Evolutionary conservation across 1,139 yeast genomes (phyloP).

Genomic region (Saccharomycopsis crataegensis): DNA sequence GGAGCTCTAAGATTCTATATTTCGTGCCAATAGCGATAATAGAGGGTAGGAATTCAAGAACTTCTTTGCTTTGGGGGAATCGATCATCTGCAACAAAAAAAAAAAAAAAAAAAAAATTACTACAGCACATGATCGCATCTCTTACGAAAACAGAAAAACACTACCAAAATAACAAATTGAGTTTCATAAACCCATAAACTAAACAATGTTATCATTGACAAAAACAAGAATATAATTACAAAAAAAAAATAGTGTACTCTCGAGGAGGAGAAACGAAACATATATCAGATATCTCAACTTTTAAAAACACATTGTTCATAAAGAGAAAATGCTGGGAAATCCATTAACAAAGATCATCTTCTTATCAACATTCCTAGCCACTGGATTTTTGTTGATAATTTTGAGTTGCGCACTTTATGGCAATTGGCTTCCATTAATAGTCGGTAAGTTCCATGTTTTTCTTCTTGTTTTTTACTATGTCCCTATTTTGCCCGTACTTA

Average conservation of each 20-base stretch:
- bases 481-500: not conserved
- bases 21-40: too few relatives aligned
- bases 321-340: slow-evolving; percentile 25
- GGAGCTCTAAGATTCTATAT: too few relatives aligned
- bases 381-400: slow-evolving; percentile 66
- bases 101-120: too few relatives aligned
- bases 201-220: too few relatives aligned
- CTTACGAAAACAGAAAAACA: too few relatives aligned
- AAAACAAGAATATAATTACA: not conserved
- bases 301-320: too few relatives aligned
- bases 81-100: too few relatives aligned
- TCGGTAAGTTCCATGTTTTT: slow-evolving; percentile 30
- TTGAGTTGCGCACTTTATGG: slow-evolving; percentile 67
- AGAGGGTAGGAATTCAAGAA: too few relatives aligned
- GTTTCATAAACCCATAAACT: too few relatives aligned
- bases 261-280: not conserved
- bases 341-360: slow-evolving; percentile 68
- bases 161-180: too few relatives aligned
- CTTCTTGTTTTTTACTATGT: not conserved
- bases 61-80: too few relatives aligned
- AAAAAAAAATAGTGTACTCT: not conserved
- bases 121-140: too few relatives aligned
- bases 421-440: slow-evolving; percentile 67
- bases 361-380: slow-evolving; percentile 61
- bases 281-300: not conserved